Percentiles rank a stretch among this genome's conserved stretches.
These are phyloP conservation scores for Cryptosporidium andersoni DNA, from an alignment of 169 alveolate genomes.

Conservation along the genomic window DNA sequence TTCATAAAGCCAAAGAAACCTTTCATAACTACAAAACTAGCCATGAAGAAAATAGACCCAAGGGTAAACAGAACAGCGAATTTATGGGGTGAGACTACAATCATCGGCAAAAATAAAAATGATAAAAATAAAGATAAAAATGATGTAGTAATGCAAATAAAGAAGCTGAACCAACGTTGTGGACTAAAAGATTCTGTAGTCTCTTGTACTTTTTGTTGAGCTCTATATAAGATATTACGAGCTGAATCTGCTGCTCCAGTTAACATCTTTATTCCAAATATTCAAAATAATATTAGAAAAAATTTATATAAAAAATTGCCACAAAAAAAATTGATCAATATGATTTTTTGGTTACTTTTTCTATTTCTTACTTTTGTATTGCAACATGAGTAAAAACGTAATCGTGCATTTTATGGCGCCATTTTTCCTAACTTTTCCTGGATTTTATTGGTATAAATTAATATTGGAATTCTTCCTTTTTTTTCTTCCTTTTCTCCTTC, in stretches of 20 bases:
- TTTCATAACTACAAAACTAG: constrained; percentile 49
- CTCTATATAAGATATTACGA: constrained; percentile 46
- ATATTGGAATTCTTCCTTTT: too few species aligned
- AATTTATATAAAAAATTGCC: neutral
- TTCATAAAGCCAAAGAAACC: constrained; percentile 44
- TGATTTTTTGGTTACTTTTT: neutral
- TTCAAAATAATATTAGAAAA: neutral
- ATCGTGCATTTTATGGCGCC: too few species aligned
- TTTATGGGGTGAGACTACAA: constrained; percentile 68
- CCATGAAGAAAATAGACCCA: constrained; percentile 64
- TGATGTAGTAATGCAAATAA: constrained; percentile 52
- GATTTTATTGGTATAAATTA: too few species aligned
- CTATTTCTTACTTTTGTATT: too few species aligned
- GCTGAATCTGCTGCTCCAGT: constrained; percentile 66
- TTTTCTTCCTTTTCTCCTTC: too few species aligned
- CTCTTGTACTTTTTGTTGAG: constrained; percentile 68
- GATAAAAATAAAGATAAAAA: constrained; percentile 36
- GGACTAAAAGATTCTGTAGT: constrained; percentile 63
- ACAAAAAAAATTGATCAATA: neutral
- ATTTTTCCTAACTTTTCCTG: too few species aligned
- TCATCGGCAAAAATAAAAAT: constrained; percentile 60
- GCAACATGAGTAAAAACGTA: too few species aligned
- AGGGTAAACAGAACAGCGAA: constrained; percentile 54
- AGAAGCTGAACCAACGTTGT: constrained; percentile 26
- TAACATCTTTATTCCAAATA: constrained; percentile 6